A percentile compares a stretch with the other conserved stretches of the same genome.
Conservation (phyloP, 352 stramenopile genomes). For the Phytophthora multivora region DNA sequence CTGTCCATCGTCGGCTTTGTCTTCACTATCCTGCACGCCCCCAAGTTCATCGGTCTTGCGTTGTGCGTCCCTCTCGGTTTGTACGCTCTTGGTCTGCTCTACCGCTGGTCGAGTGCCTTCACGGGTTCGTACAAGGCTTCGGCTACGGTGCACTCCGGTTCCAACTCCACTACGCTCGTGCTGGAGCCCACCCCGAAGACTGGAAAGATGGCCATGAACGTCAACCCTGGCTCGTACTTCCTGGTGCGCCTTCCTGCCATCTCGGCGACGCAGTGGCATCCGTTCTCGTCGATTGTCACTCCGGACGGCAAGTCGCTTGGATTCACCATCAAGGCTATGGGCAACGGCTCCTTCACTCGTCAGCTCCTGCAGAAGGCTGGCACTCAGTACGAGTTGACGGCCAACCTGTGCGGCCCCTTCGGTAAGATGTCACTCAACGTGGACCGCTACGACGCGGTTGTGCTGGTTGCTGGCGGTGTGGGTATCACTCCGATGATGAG, state of each 20-base stretch:
- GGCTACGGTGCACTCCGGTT: slow-evolving; percentile 41
- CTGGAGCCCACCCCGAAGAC: slow-evolving; percentile 62
- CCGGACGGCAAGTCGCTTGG: slow-evolving; percentile 74
- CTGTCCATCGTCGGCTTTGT: slow-evolving; percentile 76
- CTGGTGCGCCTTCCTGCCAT: slow-evolving; percentile 73
- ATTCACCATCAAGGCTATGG: slow-evolving; percentile 75
- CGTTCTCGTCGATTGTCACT: slow-evolving; percentile 81
- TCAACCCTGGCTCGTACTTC: slow-evolving; percentile 77
- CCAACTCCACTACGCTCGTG: slow-evolving; percentile 59
- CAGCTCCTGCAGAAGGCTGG: slow-evolving; percentile 50
- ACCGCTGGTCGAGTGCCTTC: slow-evolving; percentile 57
- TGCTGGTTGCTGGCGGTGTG: slow-evolving; percentile 74
- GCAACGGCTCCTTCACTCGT: slow-evolving; percentile 57
- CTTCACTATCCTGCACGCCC: slow-evolving; percentile 72
- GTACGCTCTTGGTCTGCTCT: slow-evolving; percentile 61
- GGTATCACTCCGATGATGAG: slow-evolving; percentile 83
- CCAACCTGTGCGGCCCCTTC: slow-evolving; percentile 73
- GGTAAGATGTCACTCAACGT: slow-evolving; percentile 68
- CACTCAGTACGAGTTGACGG: slow-evolving; percentile 44
- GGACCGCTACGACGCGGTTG: slow-evolving; percentile 64
- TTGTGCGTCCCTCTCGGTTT: slow-evolving; percentile 66
- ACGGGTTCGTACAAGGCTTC: slow-evolving; percentile 51
- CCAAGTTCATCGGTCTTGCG: slow-evolving; percentile 58
- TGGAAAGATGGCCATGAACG: slow-evolving; percentile 56
- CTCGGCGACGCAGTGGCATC: slow-evolving; percentile 74